Evolutionary conservation across 257 asterid species (phyloP).

Genomic region (Lycium ferocissimum): DNA sequence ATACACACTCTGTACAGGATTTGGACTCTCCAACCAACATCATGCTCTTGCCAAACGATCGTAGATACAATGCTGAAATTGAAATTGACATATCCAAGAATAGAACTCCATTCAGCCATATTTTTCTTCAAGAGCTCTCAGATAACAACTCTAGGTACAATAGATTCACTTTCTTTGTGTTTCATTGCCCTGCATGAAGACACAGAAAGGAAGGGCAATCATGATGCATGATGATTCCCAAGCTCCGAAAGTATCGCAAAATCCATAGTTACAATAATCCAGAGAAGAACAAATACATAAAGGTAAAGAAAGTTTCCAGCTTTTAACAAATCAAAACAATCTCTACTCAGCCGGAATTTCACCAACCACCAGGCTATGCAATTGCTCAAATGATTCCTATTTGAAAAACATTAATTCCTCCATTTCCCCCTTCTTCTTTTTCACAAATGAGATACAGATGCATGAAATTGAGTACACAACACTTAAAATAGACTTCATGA

Average conservation of each 20-base stretch:
- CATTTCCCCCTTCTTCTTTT: not conserved
- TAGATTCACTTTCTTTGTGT: not conserved
- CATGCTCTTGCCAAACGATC: not conserved
- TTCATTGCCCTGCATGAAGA: conserved; percentile 23
- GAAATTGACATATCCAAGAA: conserved; percentile 10
- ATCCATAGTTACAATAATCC: not conserved
- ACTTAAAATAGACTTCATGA: not conserved
- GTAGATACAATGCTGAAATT: not conserved
- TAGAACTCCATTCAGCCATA: not conserved
- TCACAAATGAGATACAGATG: not conserved
- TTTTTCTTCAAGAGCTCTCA: not conserved
- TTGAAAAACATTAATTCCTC: not conserved
- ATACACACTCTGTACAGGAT: not conserved
- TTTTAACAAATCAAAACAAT: conserved; percentile 11
- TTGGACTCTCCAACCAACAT: not conserved
- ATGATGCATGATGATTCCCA: not conserved
- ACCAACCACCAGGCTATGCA: not conserved
- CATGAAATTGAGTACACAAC: not conserved
- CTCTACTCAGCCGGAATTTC: not conserved
- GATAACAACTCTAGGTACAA: not conserved
- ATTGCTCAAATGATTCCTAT: not conserved
- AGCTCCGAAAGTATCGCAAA: conserved; percentile 8
- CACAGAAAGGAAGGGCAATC: not conserved
- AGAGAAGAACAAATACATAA: not conserved
- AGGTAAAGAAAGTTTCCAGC: not conserved